A percentile compares a stretch with the other conserved stretches of the same genome.
These are phyloP conservation scores for Xylaria venustula DNA, from an alignment of 495 filamentous ascomycete genomes.

Conservation along the genomic window DNA sequence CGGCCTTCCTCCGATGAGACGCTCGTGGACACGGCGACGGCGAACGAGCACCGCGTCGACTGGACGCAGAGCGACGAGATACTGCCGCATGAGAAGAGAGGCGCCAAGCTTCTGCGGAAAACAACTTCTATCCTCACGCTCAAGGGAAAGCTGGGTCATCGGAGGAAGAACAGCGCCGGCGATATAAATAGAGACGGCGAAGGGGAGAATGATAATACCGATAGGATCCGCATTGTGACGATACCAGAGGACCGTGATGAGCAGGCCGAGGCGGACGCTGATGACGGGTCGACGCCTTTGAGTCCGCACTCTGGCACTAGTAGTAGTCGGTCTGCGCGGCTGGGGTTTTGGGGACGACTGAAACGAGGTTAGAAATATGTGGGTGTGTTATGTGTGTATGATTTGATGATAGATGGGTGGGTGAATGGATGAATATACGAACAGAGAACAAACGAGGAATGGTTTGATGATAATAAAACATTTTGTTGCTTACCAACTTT, in stretches of 20 bases:
- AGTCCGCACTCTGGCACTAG: not conserved
- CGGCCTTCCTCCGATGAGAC: conserved; percentile 22
- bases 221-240: conserved; percentile 1
- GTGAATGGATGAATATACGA: not conserved
- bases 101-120: conserved; percentile 31
- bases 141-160: conserved; percentile 24
- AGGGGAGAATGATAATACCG: not conserved
- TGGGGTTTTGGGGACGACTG: conserved; percentile 6
- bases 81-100: conserved; percentile 13
- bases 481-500: too few species aligned
- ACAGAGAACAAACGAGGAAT: too few species aligned
- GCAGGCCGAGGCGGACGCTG: conserved; percentile 4
- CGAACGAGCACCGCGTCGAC: conserved; percentile 37
- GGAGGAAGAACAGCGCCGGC: conserved; percentile 2
- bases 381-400: not conserved
- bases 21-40: conserved; percentile 13
- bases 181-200: not conserved
- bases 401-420: too few species aligned
- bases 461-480: too few species aligned
- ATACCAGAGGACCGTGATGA: conserved; percentile 1
- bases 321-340: not conserved
- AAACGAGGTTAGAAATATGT: conserved; percentile 1
- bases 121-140: conserved; percentile 41
- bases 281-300: conserved; percentile 12
- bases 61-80: conserved; percentile 48